These are phyloP conservation scores for Neonectria sp. DNA, from an alignment of 2,329 filamentous ascomycete species.

Conservation along the genomic window DNA sequence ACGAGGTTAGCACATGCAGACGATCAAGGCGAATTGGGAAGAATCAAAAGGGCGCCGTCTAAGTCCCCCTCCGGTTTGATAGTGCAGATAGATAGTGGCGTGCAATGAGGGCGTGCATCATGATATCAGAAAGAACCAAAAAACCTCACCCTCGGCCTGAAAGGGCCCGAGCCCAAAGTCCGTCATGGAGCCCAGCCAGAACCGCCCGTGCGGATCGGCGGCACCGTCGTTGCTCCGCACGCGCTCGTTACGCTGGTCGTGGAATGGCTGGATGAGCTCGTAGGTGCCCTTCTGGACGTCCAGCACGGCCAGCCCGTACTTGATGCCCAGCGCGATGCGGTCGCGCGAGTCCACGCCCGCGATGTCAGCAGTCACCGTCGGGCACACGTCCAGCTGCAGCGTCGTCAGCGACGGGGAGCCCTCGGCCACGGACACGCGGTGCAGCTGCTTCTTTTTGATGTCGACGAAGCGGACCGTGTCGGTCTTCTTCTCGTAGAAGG, in stretches of 20 bases:
- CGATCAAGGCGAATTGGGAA: no score
- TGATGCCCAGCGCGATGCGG: slow-evolving; percentile 83
- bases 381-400: slow-evolving; percentile 66
- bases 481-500: slow-evolving; percentile 78
- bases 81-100: no score
- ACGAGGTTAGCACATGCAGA: slow-evolving; percentile 18
- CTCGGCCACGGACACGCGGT: slow-evolving; percentile 76
- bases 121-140: not conserved
- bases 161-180: slow-evolving; percentile 74
- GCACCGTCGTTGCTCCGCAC: slow-evolving; percentile 86
- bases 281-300: slow-evolving; percentile 73
- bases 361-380: slow-evolving; percentile 85
- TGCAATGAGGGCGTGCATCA: no score
- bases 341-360: slow-evolving; percentile 72
- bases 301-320: slow-evolving; percentile 85
- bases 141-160: slow-evolving; percentile 68
- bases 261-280: slow-evolving; percentile 68
- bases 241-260: slow-evolving; percentile 62
- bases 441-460: slow-evolving; percentile 83
- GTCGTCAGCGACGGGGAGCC: slow-evolving; percentile 77
- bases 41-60: no score
- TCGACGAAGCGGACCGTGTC: slow-evolving; percentile 84
- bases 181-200: slow-evolving; percentile 91
- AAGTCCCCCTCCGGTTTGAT: no score
- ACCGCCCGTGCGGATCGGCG: slow-evolving; percentile 83